Evolutionary conservation across 305 asterid genomes (phyloP), one percentile per base, ranked within the genome.

Genomic region (Fraxinus paxiana): DNA sequence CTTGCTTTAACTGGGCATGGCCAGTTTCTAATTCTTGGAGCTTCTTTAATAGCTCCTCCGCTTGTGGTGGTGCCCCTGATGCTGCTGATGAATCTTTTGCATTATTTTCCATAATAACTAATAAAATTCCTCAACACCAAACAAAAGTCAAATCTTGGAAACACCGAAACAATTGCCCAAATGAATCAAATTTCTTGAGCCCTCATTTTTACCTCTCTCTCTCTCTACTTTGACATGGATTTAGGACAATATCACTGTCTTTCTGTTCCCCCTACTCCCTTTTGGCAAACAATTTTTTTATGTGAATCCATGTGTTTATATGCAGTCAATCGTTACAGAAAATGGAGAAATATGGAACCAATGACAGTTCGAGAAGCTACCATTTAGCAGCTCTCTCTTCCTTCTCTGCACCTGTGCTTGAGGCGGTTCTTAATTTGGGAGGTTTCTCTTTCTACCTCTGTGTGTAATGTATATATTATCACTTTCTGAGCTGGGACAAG

Each of bases 1-100:
- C 92, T 70, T 83, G 76, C 74, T 89, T 87, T 80, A 89, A 84
- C 78, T 81, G 82, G 24, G 88, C 89, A 81, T 89, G 92, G 1
- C 90, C 88, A 37, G 77, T 88, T 79, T 89, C 92, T 18, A 89
- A 80, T 83, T 89, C 92, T 77, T 83, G 84, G 79, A 89, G 86
- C 86, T 89, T 89, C 88, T 83, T 86, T 79, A 87, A 71, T 63
- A 89, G 84, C 78, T 87, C 90, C 83, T 89, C 90, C 7, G 90
- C 79, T 63, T 89, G 87, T 6, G 92, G 87, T 20, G 75, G 13
- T 73, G 84, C 59, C 67, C 67, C 67, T 56, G 28, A 54, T 24
- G 73, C 82, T 41, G 78, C 78, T 61, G 82, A 75, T 46, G 78
- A 76, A 65, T 77, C 71, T 7, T 81, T 41, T 74, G 83, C 81